Percentiles rank a stretch among this genome's conserved stretches.
These are phyloP conservation scores for Trichoderma sp. DNA, from an alignment of 2,329 filamentous ascomycete genomes.

Conservation along the genomic window DNA sequence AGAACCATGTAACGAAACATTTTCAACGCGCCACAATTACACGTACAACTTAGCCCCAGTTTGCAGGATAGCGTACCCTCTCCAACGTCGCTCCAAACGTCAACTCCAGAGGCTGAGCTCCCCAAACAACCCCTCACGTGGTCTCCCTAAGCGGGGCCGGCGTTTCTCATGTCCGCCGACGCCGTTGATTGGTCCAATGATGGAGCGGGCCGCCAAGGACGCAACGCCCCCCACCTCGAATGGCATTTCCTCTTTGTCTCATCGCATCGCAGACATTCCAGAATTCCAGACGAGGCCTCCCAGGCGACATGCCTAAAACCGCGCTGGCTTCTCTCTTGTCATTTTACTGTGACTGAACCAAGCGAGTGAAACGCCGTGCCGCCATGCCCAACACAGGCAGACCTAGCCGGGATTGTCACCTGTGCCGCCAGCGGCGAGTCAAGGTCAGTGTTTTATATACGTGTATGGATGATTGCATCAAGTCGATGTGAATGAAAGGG, in stretches of 20 bases:
- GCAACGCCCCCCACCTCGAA: slow-evolving; percentile 11
- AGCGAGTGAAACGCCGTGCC: not conserved
- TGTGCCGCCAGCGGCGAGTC: slow-evolving; percentile 43
- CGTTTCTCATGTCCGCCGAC: not conserved
- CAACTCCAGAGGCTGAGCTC: not conserved
- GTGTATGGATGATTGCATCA: not conserved
- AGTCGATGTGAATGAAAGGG: not conserved
- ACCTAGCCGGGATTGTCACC: slow-evolving; percentile 44
- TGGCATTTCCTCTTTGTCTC: slow-evolving; percentile 15
- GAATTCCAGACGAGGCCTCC: slow-evolving; percentile 14
- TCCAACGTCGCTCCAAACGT: not conserved
- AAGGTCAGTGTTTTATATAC: slow-evolving; percentile 37
- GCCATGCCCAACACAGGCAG: slow-evolving; percentile 45
- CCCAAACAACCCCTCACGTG: not conserved
- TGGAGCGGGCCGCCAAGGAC: not conserved
- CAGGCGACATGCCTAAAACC: slow-evolving; percentile 16
- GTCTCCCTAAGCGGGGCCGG: not conserved
- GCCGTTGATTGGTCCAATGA: not conserved
- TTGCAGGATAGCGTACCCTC: slow-evolving; percentile 15
- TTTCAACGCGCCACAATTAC: not conserved
- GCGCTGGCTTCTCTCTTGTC: not conserved
- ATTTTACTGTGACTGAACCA: not conserved
- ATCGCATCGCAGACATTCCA: not conserved
- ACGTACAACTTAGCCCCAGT: not conserved
- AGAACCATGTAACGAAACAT: not conserved